A percentile compares a stretch with the other conserved stretches of the same genome.
phyloP scores from a whole-genome alignment of 306 rosid genomes.

The Canavalia ensiformis region DNA sequence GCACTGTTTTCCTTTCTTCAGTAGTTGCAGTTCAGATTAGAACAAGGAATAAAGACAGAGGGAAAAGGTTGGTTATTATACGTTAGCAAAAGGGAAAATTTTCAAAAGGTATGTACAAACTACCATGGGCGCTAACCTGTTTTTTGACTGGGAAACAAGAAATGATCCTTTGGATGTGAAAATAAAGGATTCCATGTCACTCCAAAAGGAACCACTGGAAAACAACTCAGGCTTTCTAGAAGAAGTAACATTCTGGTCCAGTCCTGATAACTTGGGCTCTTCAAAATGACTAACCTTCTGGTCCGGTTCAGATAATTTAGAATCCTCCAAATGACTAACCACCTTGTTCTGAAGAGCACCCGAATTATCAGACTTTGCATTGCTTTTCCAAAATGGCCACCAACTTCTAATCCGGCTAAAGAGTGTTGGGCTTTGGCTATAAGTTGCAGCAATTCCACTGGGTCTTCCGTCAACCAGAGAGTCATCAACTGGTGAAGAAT shows the following conservation, averaged over 20 bases:
- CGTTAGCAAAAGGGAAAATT: neutral
- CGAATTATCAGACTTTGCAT: constrained; percentile 42
- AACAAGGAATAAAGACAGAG: constrained; percentile 14
- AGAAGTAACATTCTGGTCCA: constrained; percentile 43
- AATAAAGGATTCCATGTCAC: constrained; percentile 70
- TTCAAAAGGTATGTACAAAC: constrained; percentile 17
- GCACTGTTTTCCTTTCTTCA: constrained; percentile 3
- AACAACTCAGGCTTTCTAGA: constrained; percentile 60
- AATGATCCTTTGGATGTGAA: constrained; percentile 63
- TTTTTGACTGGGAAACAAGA: constrained; percentile 68
- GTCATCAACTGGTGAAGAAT: constrained; percentile 49
- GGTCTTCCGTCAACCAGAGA: constrained; percentile 45
- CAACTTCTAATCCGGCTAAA: constrained; percentile 56
- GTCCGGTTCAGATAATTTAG: constrained; percentile 55
- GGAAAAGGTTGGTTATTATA: constrained; percentile 8
- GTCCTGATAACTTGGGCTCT: constrained; percentile 50
- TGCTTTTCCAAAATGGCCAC: constrained; percentile 63
- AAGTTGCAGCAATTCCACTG: constrained; percentile 46
- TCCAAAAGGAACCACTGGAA: constrained; percentile 74
- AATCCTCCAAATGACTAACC: constrained; percentile 46
- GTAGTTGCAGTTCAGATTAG: constrained; percentile 33
- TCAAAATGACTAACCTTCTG: constrained; percentile 33
- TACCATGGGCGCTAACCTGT: constrained; percentile 67
- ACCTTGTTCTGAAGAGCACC: constrained; percentile 48
- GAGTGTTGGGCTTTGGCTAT: constrained; percentile 49